phyloP scores from a whole-genome alignment of 106 monocot species.

The Dioscorea alata region DNA sequence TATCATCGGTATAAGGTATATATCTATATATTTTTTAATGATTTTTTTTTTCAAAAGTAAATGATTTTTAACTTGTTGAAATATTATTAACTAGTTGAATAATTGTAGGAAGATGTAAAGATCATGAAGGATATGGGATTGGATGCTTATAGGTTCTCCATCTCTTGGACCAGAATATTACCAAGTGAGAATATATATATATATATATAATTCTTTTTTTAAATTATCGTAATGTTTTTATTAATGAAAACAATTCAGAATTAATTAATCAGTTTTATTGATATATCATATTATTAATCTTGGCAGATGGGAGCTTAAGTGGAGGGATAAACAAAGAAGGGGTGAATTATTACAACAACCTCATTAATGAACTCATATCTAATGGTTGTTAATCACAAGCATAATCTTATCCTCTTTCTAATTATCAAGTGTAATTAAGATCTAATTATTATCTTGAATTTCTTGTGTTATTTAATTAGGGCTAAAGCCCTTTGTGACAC shows the following conservation, averaged over 20 bases:
- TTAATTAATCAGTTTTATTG: not conserved
- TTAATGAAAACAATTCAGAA: not conserved
- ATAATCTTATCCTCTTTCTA: too few relatives aligned
- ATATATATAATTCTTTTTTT: too few relatives aligned
- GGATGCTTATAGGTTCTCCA: conserved; percentile 52
- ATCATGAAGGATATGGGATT: conserved; percentile 39
- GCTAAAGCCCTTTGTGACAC: conserved; percentile 43
- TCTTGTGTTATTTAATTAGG: conserved; percentile 17
- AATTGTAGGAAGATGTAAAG: conserved; percentile 46
- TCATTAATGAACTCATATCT: conserved; percentile 53
- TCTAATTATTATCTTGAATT: not conserved
- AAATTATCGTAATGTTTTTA: too few relatives aligned
- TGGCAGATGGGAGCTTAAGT: conserved; percentile 32
- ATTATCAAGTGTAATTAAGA: not conserved
- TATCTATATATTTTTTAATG: not conserved
- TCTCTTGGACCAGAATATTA: conserved; percentile 53
- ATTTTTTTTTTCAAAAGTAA: too few relatives aligned
- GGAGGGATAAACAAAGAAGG: conserved; percentile 56
- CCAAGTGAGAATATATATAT: conserved; percentile 40
- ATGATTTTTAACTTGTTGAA: too few relatives aligned
- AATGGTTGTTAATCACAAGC: conserved; percentile 9
- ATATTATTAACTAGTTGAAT: too few relatives aligned
- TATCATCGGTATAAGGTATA: conserved; percentile 46
- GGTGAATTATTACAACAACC: conserved; percentile 45
- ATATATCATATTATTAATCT: not conserved